Evolutionary conservation across 2,329 filamentous ascomycete species (phyloP), one percentile per base, ranked within the genome.

Genomic region (Clathrospora elynae): DNA sequence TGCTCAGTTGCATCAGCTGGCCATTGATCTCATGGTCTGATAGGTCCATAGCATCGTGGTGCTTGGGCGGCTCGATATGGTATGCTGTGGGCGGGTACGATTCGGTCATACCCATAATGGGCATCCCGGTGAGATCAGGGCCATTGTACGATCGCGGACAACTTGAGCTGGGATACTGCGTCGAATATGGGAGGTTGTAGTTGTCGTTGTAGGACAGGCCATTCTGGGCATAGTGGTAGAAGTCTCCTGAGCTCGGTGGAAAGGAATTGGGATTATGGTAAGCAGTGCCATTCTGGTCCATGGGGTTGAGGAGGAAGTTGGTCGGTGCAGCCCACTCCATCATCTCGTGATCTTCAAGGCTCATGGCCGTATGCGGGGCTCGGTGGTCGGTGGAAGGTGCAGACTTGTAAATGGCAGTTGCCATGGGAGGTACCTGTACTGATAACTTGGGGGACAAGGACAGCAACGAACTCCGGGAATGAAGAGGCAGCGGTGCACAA

Each of bases 61-160:
- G 39, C 12, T 53, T 51, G 7, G 49, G 63, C 9, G 65, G 64
- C 12, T 64, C 55, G 14, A 67, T 53, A 12, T 63, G 60, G 29
- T 67, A 70, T 11, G 58, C 56, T 5, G 56, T 51, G 9, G 67
- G 66, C 2, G 67, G 66, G 34, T 64, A 65, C 3, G 62, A 57
- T 5, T 61, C 44, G 6, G 44, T 18, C 19, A 56, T 46, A 19
- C 23, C 38, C 13, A 38, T 36, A 34, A 19, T 37, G 16, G 61
- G 46, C 20, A 61, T 20, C 13, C 51, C 46, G 22, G 35, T 37
- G 10, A 62, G 25, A 8, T 52, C 51, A 10, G 49, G 25, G 12
- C 29, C 53, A 24, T 42, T 39, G 41, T 60, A 65, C 11, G 55
- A 57, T 20, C 60, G 61, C 4, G 64, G 60, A 35, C 53, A 61